Evolutionary conservation across 495 filamentous ascomycete genomes (phyloP).

Genomic region (Lepidopterella palustris): DNA sequence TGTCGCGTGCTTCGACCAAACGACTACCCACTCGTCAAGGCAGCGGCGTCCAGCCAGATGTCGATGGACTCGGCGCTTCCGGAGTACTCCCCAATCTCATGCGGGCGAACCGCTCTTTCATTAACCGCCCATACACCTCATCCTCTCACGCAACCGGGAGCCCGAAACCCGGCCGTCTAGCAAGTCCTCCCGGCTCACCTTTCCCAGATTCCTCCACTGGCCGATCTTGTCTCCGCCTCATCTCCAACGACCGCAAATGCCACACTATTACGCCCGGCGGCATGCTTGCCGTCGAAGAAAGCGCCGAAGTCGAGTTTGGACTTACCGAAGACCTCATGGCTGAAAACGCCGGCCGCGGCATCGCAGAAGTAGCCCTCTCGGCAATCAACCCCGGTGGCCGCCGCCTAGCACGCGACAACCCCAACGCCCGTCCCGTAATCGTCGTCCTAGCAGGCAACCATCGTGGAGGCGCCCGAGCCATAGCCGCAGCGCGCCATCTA

Average conservation of each 20-base stretch:
- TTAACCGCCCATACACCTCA: conserved; percentile 21
- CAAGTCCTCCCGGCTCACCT: conserved; percentile 22
- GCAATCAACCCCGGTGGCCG: conserved; percentile 42
- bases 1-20: conserved; percentile 47
- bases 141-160: conserved; percentile 25
- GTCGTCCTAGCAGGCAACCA: conserved; percentile 85
- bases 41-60: conserved; percentile 23
- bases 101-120: conserved; percentile 13
- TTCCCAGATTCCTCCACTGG: conserved; percentile 5
- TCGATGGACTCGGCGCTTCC: conserved; percentile 16
- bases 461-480: conserved; percentile 71
- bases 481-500: conserved; percentile 81
- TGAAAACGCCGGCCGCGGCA: conserved; percentile 81
- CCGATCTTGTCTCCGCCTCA: conserved; percentile 38
- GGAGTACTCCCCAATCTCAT: conserved; percentile 12
- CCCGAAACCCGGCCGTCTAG: conserved; percentile 16
- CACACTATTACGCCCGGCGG: conserved; percentile 77
- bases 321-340: conserved; percentile 83
- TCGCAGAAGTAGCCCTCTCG: conserved; percentile 72
- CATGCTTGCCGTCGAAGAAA: conserved; percentile 84
- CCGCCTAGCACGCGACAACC: conserved; percentile 37
- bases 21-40: conserved; percentile 34
- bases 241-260: conserved; percentile 62
- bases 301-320: conserved; percentile 74
- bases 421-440: conserved; percentile 53